A percentile compares a stretch with the other conserved stretches of the same genome.
Conservation (phyloP, 305 asterid genomes). For the Galium porrigens region DNA sequence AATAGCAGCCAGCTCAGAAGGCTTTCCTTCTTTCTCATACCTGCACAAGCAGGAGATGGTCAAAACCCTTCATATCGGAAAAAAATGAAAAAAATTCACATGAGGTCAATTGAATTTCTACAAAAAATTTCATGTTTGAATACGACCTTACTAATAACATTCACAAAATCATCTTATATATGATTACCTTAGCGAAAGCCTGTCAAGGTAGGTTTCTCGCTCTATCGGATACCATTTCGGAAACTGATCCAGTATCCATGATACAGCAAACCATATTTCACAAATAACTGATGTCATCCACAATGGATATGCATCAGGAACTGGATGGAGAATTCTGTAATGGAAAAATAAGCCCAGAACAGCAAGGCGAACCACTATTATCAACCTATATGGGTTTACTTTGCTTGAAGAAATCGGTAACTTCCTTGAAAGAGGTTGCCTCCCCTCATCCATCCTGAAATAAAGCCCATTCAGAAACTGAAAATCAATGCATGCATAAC, state of each 20-base stretch:
- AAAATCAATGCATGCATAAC: background rate
- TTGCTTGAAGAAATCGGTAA: constrained; percentile 64
- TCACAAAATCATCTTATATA: background rate
- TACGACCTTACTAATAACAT: background rate
- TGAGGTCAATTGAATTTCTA: background rate
- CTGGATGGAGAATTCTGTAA: constrained; percentile 69
- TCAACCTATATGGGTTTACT: constrained; percentile 64
- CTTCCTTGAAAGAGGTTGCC: constrained; percentile 79
- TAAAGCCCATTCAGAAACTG: constrained; percentile 13
- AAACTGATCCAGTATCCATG: constrained; percentile 89
- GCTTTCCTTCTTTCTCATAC: constrained; percentile 69
- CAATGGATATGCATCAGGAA: constrained; percentile 58
- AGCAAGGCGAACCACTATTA: constrained; percentile 51
- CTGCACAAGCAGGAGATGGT: constrained; percentile 24
- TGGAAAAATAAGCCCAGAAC: constrained; percentile 72
- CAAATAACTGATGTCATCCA: constrained; percentile 85
- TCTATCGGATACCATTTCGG: constrained; percentile 77
- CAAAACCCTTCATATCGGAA: background rate
- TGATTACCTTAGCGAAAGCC: constrained; percentile 57
- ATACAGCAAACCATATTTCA: constrained; percentile 82
- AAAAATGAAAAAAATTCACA: background rate
- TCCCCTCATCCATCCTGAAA: constrained; percentile 79
- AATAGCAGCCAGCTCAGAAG: constrained; percentile 50
- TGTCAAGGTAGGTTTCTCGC: constrained; percentile 79
- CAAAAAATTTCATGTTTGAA: background rate